Base-by-base conservation (phyloP, 306 rosid species). In the Medicago ruthenica region DNA sequence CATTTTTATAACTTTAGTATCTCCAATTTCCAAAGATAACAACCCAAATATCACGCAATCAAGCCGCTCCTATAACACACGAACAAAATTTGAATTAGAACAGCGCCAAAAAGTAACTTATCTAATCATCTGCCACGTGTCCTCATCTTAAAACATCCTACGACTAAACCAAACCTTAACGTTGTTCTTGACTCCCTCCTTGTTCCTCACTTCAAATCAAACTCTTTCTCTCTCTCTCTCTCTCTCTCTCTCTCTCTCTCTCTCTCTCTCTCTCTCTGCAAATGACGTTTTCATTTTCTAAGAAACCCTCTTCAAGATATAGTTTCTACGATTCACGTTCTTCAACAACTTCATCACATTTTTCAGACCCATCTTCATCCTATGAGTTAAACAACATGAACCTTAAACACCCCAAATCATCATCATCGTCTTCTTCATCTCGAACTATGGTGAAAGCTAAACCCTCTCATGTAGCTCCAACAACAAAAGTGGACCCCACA, bases 241-340 rank as follows among this genome's bases (percentile, higher is more conserved):
- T n/a, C n/a, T n/a, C n/a, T n/a, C n/a, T n/a, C n/a, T n/a, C n/a
- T n/a, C n/a, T n/a, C n/a, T n/a, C n/a, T n/a, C n/a, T n/a, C n/a
- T n/a, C 59, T 9, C 50, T 44, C 39, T 10, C 74, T 12, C 24
- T 73, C 8, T 4, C 2, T 9, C 31, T 53, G 14, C 22, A 41
- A 44, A 88, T 90, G 87, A 90, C 94, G 5, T 76, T 66, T 4
- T 9, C 75, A 15, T 60, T 68, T 36, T 61, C 67, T 5, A 61
- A n/a, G 77, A 95, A 83, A 68, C 80, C 96, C 12, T 89, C 97
- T 14, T 89, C 99, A 9, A 86, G 99, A 12, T 96, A 96, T 93
- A 87, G 84, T 21, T 77, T 97, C 34, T 96, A 88, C 79, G 91
- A 92, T 55, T 68, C 92, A 0, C 93, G 98, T 9, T 89, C 96